Evolutionary conservation across 495 filamentous ascomycete genomes (phyloP), one percentile per base, ranked within the genome.

Genomic region (Penicillium tannophilum): DNA sequence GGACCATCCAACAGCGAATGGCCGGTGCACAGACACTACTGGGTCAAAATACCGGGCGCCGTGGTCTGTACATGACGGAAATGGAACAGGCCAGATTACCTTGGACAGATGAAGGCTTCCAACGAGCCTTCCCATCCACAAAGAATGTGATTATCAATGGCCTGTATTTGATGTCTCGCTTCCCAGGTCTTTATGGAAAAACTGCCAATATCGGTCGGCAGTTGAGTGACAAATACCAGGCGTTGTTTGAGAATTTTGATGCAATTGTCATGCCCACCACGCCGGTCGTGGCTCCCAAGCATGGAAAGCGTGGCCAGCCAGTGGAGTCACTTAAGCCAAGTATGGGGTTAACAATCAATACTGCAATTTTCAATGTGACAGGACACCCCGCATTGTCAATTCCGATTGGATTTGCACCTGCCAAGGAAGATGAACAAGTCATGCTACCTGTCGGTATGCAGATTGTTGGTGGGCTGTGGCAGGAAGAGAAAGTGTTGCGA

Each of bases 371-470:
- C 58, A 81, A 88, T 69, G 70, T 74, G 23, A 81, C 82, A 0
- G 84, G 84, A 0, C 84, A 86, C 65, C 84, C 85, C 0, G 83
- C 81, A 1, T 59, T 88, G 48, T 78, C 78, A 3, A 68, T 87
- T 20, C 85, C 84, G 0, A 71, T 83, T 44, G 83, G 83, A 0
- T 77, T 81, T 60, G 72, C 75, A 6, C 65, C 73, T 1, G 72
- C 77, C 0, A 67, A 64, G 42, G 80, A 81, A 10, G 73, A 81
- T 50, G 54, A 65, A 1, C 59, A 63, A 3, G 61, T 84, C n/a
- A 75, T 73, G 63, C 59, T 86, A 42, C 84, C 83, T 3, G 79
- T 81, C 5, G 80, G 83, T 5, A 76, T 86, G 78, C 84, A 86
- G 68, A 79, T 86, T 57, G 77, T 84, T 33, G 83, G 83, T 16